phyloP scores from a whole-genome alignment of 345 rosid genomes.

The Xanthoceras sorbifolium region DNA sequence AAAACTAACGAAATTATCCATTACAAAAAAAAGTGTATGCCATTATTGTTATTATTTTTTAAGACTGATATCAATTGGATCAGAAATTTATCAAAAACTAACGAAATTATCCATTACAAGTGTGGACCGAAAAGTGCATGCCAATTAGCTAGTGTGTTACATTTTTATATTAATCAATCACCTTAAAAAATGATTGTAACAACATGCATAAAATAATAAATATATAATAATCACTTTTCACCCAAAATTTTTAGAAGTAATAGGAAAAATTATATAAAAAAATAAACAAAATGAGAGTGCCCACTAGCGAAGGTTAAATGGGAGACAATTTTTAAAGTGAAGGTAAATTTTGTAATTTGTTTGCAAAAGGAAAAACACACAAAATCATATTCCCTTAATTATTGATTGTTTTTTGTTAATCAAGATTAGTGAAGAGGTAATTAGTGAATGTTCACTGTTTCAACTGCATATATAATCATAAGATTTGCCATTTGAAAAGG shows the following conservation, averaged over 20 bases:
- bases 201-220: neutral
- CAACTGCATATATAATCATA: slow-evolving; percentile 26
- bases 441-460: slow-evolving; percentile 19
- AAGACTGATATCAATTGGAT: no score
- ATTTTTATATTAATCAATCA: neutral
- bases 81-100: no score
- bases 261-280: neutral
- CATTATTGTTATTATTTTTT: no score
- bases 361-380: neutral
- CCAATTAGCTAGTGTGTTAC: neutral
- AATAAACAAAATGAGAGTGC: neutral
- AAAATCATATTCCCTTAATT: slow-evolving; percentile 5
- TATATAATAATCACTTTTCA: neutral
- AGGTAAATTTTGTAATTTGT: neutral
- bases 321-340: slow-evolving; percentile 1
- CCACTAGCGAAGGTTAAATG: neutral
- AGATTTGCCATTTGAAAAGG: slow-evolving; percentile 15
- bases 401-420: slow-evolving; percentile 7
- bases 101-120: no score
- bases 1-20: no score
- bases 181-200: neutral
- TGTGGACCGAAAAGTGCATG: neutral
- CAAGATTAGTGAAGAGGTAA: slow-evolving; percentile 13
- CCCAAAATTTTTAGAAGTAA: slow-evolving; percentile 5
- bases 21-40: no score